These are phyloP conservation scores for Phylloporus rhodoxanthus DNA, from an alignment of 768 basidiomycete species.

Conservation along the genomic window DNA sequence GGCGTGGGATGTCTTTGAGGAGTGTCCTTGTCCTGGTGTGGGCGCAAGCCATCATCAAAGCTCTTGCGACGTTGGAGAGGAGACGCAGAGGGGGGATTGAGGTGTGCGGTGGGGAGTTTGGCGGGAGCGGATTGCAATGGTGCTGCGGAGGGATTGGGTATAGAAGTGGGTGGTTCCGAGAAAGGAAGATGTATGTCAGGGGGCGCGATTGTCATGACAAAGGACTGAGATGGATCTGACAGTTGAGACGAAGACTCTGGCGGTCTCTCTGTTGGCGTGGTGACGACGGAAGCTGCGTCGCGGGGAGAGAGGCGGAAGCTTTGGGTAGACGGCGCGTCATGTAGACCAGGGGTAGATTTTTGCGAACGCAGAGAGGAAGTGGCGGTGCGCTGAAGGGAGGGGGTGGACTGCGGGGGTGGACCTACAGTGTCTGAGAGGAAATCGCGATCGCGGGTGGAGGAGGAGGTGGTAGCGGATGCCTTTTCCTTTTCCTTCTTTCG, in stretches of 20 bases:
- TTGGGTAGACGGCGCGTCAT: slow-evolving; percentile 22
- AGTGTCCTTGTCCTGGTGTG: slow-evolving; percentile 16
- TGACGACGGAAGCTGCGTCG: slow-evolving; percentile 7
- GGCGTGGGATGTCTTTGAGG: slow-evolving; percentile 4
- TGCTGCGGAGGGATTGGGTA: background rate
- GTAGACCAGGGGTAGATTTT: slow-evolving; percentile 18
- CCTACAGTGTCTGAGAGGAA: slow-evolving; percentile 40
- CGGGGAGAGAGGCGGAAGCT: slow-evolving; percentile 15
- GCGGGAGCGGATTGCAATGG: slow-evolving; percentile 17
- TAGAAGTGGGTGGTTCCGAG: slow-evolving; percentile 6
- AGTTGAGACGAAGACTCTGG: slow-evolving; percentile 16
- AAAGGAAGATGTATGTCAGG: slow-evolving; percentile 21
- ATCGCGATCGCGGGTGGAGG: slow-evolving; percentile 24
- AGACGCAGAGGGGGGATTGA: slow-evolving; percentile 1
- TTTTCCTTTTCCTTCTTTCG: slow-evolving; percentile 69
- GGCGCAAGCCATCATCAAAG: slow-evolving; percentile 40
- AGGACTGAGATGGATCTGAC: slow-evolving; percentile 31
- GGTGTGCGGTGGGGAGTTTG: slow-evolving; percentile 11
- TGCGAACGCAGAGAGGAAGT: slow-evolving; percentile 20
- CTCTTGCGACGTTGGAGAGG: slow-evolving; percentile 34
- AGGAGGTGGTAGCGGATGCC: slow-evolving; percentile 21
- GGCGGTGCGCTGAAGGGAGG: background rate
- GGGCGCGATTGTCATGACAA: slow-evolving; percentile 41
- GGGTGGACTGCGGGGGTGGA: slow-evolving; percentile 2
- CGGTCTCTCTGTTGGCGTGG: slow-evolving; percentile 18